Evolutionary conservation across 2,329 filamentous ascomycete genomes (phyloP).

Genomic region (Fusarium oligoseptatum): DNA sequence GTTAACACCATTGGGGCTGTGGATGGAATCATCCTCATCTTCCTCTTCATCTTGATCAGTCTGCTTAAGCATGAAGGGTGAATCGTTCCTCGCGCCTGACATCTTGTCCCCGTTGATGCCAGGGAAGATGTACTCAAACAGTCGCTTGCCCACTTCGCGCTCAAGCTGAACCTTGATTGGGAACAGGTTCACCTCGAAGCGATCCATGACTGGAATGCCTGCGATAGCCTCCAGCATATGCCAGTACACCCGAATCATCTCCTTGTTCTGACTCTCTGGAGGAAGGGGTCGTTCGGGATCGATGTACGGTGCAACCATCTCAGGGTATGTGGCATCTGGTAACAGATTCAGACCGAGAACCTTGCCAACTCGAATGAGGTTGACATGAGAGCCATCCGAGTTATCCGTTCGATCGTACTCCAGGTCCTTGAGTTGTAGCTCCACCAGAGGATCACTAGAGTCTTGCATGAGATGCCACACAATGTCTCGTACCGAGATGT

Average conservation of each 20-base stretch:
- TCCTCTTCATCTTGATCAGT: conserved; percentile 55
- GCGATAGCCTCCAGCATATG: conserved; percentile 98
- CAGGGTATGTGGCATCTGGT: conserved; percentile 90
- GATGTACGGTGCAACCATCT: conserved; percentile 93
- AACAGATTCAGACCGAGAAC: conserved; percentile 92
- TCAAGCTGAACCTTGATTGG: conserved; percentile 95
- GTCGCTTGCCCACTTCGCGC: conserved; percentile 88
- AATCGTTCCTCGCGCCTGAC: conserved; percentile 66
- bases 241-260: conserved; percentile 96
- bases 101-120: conserved; percentile 73
- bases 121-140: conserved; percentile 98
- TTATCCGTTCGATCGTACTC: conserved; percentile 97
- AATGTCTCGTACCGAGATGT: conserved; percentile 93
- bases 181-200: conserved; percentile 94
- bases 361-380: conserved; percentile 88
- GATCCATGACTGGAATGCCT: conserved; percentile 95
- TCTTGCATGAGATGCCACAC: conserved; percentile 97
- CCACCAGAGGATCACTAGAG: conserved; percentile 87
- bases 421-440: conserved; percentile 91
- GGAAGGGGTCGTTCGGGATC: conserved; percentile 71
- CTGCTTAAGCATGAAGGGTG: conserved; percentile 69
- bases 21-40: conserved; percentile 62
- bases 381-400: conserved; percentile 95
- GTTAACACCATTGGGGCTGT: conserved; percentile 53
- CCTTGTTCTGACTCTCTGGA: conserved; percentile 65